Percentiles rank a stretch among this genome's conserved stretches.
These are phyloP conservation scores for Trametes meyenii DNA, from an alignment of 768 basidiomycete genomes.

Conservation along the genomic window DNA sequence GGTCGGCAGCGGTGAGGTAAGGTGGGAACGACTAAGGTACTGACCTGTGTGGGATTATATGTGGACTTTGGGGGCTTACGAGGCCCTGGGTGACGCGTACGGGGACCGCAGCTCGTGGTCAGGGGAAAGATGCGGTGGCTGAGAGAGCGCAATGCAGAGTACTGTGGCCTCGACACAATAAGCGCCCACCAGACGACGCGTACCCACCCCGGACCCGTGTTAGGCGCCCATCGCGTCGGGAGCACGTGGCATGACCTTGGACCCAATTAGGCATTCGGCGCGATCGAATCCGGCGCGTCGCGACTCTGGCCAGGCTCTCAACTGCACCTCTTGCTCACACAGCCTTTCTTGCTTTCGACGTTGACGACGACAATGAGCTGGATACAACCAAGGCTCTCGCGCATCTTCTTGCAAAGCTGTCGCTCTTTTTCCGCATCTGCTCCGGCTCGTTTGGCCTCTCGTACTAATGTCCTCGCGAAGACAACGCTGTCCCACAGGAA, in stretches of 20 bases:
- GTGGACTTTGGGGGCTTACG: conserved; percentile 27
- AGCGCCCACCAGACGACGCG: conserved; percentile 24
- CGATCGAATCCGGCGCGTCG: conserved; percentile 11
- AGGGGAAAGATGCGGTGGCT: conserved; percentile 9
- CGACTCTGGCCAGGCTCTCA: conserved; percentile 12
- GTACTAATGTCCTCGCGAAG: conserved; percentile 5
- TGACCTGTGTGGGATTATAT: conserved; percentile 22
- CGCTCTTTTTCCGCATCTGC: conserved; percentile 19
- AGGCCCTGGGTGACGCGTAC: conserved; percentile 28
- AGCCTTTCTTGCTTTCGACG: not conserved
- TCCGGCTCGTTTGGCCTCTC: not conserved
- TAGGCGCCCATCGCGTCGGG: conserved; percentile 13
- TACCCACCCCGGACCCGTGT: conserved; percentile 15
- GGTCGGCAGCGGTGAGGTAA: conserved; percentile 1
- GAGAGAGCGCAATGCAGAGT: conserved; percentile 1
- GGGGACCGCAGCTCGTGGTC: conserved; percentile 12
- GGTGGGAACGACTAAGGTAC: conserved; percentile 3
- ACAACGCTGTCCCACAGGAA: not conserved
- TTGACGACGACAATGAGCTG: conserved; percentile 17
- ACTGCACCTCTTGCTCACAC: not conserved
- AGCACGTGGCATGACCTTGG: conserved; percentile 5
- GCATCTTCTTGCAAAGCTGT: conserved; percentile 8
- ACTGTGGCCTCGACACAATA: not conserved
- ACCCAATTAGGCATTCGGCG: not conserved
- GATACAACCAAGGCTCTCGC: conserved; percentile 10